Percentiles rank a stretch among this genome's conserved stretches.
Conservation (phyloP, 768 basidiomycete species). For the Chalciporus piperatus region DNA sequence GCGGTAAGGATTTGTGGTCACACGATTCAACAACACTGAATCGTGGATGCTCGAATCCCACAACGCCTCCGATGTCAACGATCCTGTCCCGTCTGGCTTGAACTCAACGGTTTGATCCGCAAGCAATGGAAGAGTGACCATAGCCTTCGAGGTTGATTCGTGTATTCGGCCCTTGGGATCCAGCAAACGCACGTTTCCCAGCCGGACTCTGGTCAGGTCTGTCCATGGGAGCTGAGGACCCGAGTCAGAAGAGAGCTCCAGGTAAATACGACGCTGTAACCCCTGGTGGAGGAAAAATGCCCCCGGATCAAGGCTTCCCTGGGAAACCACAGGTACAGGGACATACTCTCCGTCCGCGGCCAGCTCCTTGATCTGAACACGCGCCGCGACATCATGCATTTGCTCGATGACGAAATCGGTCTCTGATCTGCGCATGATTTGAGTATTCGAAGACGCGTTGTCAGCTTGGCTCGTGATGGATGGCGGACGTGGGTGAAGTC, state of each 20-base stretch:
- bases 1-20: slow-evolving; percentile 75
- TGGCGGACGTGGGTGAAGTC: slow-evolving; percentile 40
- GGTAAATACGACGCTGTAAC: slow-evolving; percentile 75
- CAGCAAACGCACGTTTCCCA: slow-evolving; percentile 83
- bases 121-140: slow-evolving; percentile 71
- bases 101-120: slow-evolving; percentile 74
- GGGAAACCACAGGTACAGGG: slow-evolving; percentile 79
- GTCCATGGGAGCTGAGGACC: slow-evolving; percentile 89
- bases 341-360: slow-evolving; percentile 79
- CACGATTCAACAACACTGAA: slow-evolving; percentile 79
- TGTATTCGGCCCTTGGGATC: slow-evolving; percentile 82
- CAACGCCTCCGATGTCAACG: slow-evolving; percentile 63
- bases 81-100: slow-evolving; percentile 80
- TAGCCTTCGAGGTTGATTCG: slow-evolving; percentile 67
- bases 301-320: slow-evolving; percentile 74
- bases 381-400: slow-evolving; percentile 86
- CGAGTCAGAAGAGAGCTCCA: slow-evolving; percentile 83
- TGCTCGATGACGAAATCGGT: slow-evolving; percentile 88
- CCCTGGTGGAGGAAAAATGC: slow-evolving; percentile 91
- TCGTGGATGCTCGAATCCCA: slow-evolving; percentile 97
- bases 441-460: slow-evolving; percentile 41
- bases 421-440: slow-evolving; percentile 90
- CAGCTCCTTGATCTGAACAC: slow-evolving; percentile 84
- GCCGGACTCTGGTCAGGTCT: slow-evolving; percentile 67
- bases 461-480: slow-evolving; percentile 32